Percentiles rank a stretch among this genome's conserved stretches.
Conservation (phyloP, 768 basidiomycete genomes). For the Phallus indusiatus region DNA sequence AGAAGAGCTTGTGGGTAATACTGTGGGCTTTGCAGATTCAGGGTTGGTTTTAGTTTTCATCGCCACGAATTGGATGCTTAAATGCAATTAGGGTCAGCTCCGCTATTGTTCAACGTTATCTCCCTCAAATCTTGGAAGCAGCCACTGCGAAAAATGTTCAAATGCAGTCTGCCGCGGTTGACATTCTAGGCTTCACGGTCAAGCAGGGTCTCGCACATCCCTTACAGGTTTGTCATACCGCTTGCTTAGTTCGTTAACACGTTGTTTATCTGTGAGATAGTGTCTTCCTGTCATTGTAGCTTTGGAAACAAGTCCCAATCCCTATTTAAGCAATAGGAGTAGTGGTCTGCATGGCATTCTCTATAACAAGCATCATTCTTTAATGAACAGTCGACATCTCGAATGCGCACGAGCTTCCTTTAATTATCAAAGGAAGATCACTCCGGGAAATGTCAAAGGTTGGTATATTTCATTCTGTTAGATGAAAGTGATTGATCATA, state of each 20-base stretch:
- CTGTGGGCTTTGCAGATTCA: constrained; percentile 92
- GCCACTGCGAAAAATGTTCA: constrained; percentile 60
- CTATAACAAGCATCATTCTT: constrained; percentile 80
- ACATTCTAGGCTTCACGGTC: constrained; percentile 86
- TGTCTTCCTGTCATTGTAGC: constrained; percentile 89
- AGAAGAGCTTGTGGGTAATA: constrained; percentile 91
- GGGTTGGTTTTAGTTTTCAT: constrained; percentile 48
- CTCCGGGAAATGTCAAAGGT: constrained; percentile 45
- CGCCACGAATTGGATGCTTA: not conserved
- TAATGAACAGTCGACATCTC: constrained; percentile 79
- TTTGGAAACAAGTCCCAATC: constrained; percentile 74
- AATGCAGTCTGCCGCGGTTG: constrained; percentile 77
- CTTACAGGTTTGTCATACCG: constrained; percentile 51
- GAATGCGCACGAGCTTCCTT: constrained; percentile 76
- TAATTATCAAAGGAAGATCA: constrained; percentile 65
- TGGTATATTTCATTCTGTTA: constrained; percentile 3
- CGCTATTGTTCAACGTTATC: constrained; percentile 88
- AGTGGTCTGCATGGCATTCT: constrained; percentile 71
- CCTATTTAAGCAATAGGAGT: constrained; percentile 60
- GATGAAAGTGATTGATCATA: not conserved
- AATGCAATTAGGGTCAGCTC: constrained; percentile 67
- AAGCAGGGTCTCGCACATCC: constrained; percentile 95
- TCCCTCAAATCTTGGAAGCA: constrained; percentile 71
- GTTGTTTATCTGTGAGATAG: constrained; percentile 27
- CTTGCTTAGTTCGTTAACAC: not conserved